Conservation (phyloP, 78 protist species). For the Protostelium mycophagum region DNA sequence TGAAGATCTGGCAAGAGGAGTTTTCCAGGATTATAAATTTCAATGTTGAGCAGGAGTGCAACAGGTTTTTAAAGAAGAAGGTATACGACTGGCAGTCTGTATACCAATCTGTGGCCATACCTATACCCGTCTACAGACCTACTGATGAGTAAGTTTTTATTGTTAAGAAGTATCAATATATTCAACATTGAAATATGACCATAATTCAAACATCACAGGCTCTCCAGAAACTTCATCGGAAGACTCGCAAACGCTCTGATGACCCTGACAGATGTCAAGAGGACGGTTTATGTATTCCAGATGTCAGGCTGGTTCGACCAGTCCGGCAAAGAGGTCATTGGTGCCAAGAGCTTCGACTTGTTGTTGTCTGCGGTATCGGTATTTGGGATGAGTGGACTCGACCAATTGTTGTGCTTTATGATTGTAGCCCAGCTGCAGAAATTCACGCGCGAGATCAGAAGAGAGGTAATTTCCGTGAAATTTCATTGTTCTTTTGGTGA, state of each 20-base stretch:
- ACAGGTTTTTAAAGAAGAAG: slow-evolving; percentile 79
- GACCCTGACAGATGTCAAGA: slow-evolving; percentile 61
- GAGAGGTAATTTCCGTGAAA: slow-evolving; percentile 33
- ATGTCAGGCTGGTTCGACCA: slow-evolving; percentile 71
- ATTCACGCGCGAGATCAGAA: slow-evolving; percentile 40
- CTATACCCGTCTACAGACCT: slow-evolving; percentile 78
- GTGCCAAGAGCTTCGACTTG: slow-evolving; percentile 41
- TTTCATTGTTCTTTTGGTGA: too few relatives aligned
- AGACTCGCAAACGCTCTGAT: slow-evolving; percentile 80
- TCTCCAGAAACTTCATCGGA: slow-evolving; percentile 84
- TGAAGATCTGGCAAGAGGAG: slow-evolving; percentile 94
- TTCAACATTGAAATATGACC: background rate
- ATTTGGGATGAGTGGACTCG: slow-evolving; percentile 80
- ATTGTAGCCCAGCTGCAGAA: slow-evolving; percentile 72
- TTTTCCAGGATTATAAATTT: slow-evolving; percentile 84
- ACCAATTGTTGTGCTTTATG: slow-evolving; percentile 74
- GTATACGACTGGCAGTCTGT: slow-evolving; percentile 70
- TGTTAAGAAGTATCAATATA: background rate
- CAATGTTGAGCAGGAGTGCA: slow-evolving; percentile 94
- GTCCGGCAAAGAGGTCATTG: slow-evolving; percentile 70
- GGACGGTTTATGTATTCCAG: slow-evolving; percentile 52
- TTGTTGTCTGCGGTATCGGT: slow-evolving; percentile 57
- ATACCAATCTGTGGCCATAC: slow-evolving; percentile 83
- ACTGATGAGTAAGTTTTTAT: slow-evolving; percentile 10
- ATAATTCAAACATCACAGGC: background rate